Base-by-base conservation (phyloP, 2,329 filamentous ascomycete genomes). In the Microdochium bolleyi region DNA sequence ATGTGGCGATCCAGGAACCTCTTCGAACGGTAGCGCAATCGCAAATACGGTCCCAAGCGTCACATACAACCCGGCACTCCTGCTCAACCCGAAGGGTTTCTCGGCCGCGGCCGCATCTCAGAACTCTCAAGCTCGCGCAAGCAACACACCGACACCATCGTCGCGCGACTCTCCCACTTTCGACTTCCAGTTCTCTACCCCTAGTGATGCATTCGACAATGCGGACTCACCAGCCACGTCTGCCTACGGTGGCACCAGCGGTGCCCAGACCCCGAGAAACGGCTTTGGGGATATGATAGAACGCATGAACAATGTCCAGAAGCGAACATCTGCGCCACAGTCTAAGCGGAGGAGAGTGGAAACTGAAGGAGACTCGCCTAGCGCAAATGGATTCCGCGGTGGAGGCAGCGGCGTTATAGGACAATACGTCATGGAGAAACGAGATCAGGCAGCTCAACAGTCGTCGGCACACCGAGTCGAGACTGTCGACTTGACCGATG, bases 221-320 rank as follows among this genome's bases (percentile, higher is more conserved):
- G 49, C 27, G 32, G n/a, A 22, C 37, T 41, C n/a, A 16, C 44
- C 41, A 5, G 41, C 34, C 50, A 60, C 48, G 19, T 60, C 48
- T 21, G 55, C 51, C 34, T 50, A 32, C 49, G 37, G 52, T 48
- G 49, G 55, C 14, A 57, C 54, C 49, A 57, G 53, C 22, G 54
- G 58, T 19, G 22, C 49, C 11, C 19, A 41, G 16, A 51, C 56
- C 16, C 57, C 58, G 24, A 49, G 58, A 24, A 67, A 63, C 50
- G 79, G 81, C 24, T 77, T 82, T 58, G 75, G 78, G 10, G 70
- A 71, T 52, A 82, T 91, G 71, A 82, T 95, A 48, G 89, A 95
- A 67, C 80, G 83, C 30, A 76, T 91, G 64, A 89, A 92, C 65
- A 84, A 86, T 58, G 80, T 95, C 14, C 79, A 88, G 58, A 78